Conservation (phyloP, 345 rosid genomes). For the Geranium brycei region DNA sequence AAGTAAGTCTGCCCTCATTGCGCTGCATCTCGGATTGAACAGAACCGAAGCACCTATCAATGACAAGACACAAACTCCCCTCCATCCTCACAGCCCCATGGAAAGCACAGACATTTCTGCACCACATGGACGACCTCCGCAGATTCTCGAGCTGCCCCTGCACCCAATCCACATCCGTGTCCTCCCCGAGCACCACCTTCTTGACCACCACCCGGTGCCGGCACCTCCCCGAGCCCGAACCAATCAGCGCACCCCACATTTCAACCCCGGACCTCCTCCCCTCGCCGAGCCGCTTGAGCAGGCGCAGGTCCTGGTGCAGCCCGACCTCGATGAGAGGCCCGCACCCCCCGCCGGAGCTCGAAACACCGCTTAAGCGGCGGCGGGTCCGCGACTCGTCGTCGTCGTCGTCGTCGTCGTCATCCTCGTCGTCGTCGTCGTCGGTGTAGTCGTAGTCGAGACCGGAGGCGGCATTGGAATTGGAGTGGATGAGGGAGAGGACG, state of each 20-base stretch:
- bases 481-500: slow-evolving; percentile 59
- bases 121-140: slow-evolving; percentile 77
- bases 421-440: slow-evolving; percentile 50
- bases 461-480: slow-evolving; percentile 20
- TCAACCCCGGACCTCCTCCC: slow-evolving; percentile 57
- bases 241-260: slow-evolving; percentile 59
- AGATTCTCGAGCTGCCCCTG: slow-evolving; percentile 64
- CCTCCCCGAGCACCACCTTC: slow-evolving; percentile 55
- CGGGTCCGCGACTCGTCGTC: slow-evolving; percentile 24
- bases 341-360: slow-evolving; percentile 47
- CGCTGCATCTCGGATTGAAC: slow-evolving; percentile 80
- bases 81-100: slow-evolving; percentile 72
- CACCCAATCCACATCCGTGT: slow-evolving; percentile 70
- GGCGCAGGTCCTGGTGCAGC: slow-evolving; percentile 52
- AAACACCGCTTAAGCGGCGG: slow-evolving; percentile 25
- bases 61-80: slow-evolving; percentile 51
- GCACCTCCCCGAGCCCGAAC: slow-evolving; percentile 39
- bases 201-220: slow-evolving; percentile 62
- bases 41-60: slow-evolving; percentile 78
- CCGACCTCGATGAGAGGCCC: slow-evolving; percentile 75
- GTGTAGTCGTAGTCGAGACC: slow-evolving; percentile 62
- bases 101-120: slow-evolving; percentile 82
- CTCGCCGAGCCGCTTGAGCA: slow-evolving; percentile 52
- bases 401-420: slow-evolving; percentile 4
- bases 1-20: slow-evolving; percentile 85